A percentile compares a stretch with the other conserved stretches of the same genome.
These are phyloP conservation scores for Sphaerulina populicola DNA, from an alignment of 2,329 filamentous ascomycete species.

Conservation along the genomic window DNA sequence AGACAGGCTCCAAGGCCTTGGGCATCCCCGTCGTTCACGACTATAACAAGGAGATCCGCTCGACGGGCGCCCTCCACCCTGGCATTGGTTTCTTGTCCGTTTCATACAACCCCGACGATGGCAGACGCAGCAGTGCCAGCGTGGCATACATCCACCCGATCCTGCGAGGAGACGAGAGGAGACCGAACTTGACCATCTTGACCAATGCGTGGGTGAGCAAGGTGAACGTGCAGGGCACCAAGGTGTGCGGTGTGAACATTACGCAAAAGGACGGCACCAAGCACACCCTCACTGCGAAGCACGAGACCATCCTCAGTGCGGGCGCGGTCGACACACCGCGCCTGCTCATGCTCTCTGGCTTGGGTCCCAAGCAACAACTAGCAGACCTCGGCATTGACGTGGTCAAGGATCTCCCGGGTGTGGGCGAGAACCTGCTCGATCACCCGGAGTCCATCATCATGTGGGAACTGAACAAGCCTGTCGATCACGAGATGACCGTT, in stretches of 20 bases:
- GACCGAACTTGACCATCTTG: slow-evolving; percentile 75
- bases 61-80: slow-evolving; percentile 61
- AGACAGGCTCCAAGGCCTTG: slow-evolving; percentile 68
- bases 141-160: slow-evolving; percentile 93
- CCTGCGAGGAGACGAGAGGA: slow-evolving; percentile 69
- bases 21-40: slow-evolving; percentile 73
- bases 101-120: slow-evolving; percentile 83
- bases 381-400: slow-evolving; percentile 44
- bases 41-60: slow-evolving; percentile 76
- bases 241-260: slow-evolving; percentile 65
- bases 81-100: slow-evolving; percentile 87
- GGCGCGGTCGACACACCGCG: slow-evolving; percentile 76
- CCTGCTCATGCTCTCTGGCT: slow-evolving; percentile 47
- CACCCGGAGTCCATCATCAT: slow-evolving; percentile 60
- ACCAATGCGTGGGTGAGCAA: slow-evolving; percentile 83
- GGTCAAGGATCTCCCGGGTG: slow-evolving; percentile 52
- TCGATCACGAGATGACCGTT: slow-evolving; percentile 71
- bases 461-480: slow-evolving; percentile 72
- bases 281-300: slow-evolving; percentile 52
- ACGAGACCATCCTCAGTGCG: slow-evolving; percentile 70
- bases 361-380: slow-evolving; percentile 44
- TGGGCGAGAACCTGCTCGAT: slow-evolving; percentile 57
- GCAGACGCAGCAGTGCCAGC: slow-evolving; percentile 72
- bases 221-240: slow-evolving; percentile 61
- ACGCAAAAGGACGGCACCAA: slow-evolving; percentile 54